phyloP scores from a whole-genome alignment of 257 asterid species.

The Capsicum rhomboideum region DNA sequence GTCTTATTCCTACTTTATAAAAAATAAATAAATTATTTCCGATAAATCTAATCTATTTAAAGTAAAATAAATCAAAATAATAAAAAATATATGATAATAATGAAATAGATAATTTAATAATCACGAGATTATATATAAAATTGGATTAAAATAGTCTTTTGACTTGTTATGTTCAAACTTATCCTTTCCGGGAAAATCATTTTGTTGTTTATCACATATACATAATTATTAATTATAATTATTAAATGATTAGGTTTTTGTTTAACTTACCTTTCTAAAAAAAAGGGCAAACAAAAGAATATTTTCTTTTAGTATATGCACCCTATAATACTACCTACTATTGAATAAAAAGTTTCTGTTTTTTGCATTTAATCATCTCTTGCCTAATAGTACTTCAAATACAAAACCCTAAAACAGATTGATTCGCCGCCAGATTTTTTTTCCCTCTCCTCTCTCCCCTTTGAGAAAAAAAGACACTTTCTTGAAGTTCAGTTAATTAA shows the following conservation, averaged over 20 bases:
- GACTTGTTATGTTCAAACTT: background rate
- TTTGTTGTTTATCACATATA: no score
- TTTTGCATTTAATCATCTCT: background rate
- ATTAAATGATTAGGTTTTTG: background rate
- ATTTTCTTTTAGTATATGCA: background rate
- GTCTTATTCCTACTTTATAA: no score
- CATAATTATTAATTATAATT: background rate
- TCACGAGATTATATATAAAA: background rate
- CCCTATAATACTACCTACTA: background rate
- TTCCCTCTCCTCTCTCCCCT: background rate
- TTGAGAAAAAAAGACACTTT: background rate
- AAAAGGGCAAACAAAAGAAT: background rate
- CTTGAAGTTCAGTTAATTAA: background rate
- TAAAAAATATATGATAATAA: no score
- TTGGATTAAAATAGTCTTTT: background rate
- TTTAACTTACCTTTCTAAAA: background rate
- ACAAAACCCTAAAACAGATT: background rate
- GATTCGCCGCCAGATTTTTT: constrained; percentile 1
- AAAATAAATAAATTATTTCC: no score
- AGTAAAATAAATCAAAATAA: no score
- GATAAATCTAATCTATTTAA: no score
- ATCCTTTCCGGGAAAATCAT: background rate
- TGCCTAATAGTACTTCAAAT: constrained; percentile 1
- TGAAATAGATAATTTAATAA: background rate
- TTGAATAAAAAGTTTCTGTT: background rate